These are phyloP conservation scores for Aschersonia sp. DNA, from an alignment of 2,329 filamentous ascomycete genomes.

Conservation along the genomic window DNA sequence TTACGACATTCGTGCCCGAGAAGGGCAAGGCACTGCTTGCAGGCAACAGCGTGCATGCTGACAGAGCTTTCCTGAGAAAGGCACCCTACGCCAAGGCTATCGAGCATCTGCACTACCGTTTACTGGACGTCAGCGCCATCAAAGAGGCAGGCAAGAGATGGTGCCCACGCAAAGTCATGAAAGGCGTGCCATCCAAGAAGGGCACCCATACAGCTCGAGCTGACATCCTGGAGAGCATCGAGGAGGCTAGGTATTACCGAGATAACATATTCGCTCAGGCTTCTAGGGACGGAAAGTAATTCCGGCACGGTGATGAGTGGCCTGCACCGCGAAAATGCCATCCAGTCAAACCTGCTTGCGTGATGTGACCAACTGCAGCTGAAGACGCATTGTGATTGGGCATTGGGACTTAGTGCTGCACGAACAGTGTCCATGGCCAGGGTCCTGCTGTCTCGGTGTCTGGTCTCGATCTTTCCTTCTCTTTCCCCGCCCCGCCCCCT, in stretches of 20 bases:
- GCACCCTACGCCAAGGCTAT: constrained; percentile 61
- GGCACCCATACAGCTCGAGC: constrained; percentile 68
- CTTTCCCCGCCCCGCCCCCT: no score
- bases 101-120: constrained; percentile 73
- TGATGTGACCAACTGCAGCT: background rate
- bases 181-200: constrained; percentile 55
- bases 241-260: constrained; percentile 75
- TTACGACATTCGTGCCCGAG: constrained; percentile 56
- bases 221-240: constrained; percentile 92
- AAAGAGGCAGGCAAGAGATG: constrained; percentile 84
- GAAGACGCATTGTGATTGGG: no score
- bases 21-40: constrained; percentile 59
- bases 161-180: constrained; percentile 36
- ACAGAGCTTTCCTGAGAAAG: constrained; percentile 65
- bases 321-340: no score
- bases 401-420: no score
- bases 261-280: constrained; percentile 46
- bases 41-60: constrained; percentile 87
- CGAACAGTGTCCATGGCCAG: no score
- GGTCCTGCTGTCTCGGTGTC: no score
- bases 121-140: constrained; percentile 81
- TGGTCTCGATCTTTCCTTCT: no score
- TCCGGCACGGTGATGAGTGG: no score
- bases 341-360: background rate
- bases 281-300: constrained; percentile 4